phyloP scores from a whole-genome alignment of 257 asterid genomes.

The Handroanthus guayacan region DNA sequence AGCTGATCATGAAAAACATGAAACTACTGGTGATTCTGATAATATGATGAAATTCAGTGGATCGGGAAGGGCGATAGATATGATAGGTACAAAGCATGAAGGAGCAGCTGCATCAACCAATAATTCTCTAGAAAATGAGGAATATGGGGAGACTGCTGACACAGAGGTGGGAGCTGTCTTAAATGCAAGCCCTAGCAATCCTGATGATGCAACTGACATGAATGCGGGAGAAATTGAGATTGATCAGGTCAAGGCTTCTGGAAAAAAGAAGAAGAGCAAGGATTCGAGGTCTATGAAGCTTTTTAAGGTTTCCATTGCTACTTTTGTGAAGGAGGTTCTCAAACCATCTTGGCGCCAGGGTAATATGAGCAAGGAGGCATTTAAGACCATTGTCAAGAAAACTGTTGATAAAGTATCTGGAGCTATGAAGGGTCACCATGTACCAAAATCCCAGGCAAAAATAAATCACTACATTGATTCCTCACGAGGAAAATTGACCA shows the following conservation, averaged over 20 bases:
- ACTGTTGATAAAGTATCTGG: slow-evolving; percentile 99
- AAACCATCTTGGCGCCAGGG: slow-evolving; percentile 99
- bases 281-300: slow-evolving; percentile 72
- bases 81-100: slow-evolving; percentile 55
- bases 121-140: slow-evolving; percentile 64
- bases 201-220: slow-evolving; percentile 54
- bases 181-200: slow-evolving; percentile 69
- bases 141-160: slow-evolving; percentile 88
- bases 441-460: slow-evolving; percentile 89
- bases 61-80: slow-evolving; percentile 54
- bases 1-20: slow-evolving; percentile 53
- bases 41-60: slow-evolving; percentile 53
- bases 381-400: slow-evolving; percentile 97
- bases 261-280: slow-evolving; percentile 66
- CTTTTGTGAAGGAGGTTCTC: slow-evolving; percentile 89
- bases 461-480: slow-evolving; percentile 86
- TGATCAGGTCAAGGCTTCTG: slow-evolving; percentile 70
- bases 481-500: slow-evolving; percentile 85
- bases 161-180: slow-evolving; percentile 77
- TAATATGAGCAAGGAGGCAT: slow-evolving; percentile 98
- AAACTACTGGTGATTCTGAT: slow-evolving; percentile 66
- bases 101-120: slow-evolving; percentile 48
- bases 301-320: slow-evolving; percentile 79
- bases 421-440: slow-evolving; percentile 80
- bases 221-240: slow-evolving; percentile 73